Base-by-base conservation (phyloP, 306 rosid genomes). In the Myrica gale region DNA sequence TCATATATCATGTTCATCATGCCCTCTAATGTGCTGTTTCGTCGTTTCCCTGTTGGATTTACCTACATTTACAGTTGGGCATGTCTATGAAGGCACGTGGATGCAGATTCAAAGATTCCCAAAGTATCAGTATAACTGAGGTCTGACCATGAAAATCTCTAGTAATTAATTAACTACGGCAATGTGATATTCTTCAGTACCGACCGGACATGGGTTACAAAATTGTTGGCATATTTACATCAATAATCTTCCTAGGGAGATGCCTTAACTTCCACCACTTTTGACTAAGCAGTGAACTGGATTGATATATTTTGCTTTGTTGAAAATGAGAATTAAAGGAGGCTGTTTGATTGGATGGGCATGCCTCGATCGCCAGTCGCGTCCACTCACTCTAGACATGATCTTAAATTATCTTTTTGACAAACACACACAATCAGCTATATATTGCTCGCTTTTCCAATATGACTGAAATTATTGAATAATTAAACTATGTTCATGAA, bases 21-120 rank as follows among this genome's bases (percentile, higher is more conserved):
- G 53, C 53, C 52, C 16, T 11, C 13, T 48, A 48, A 47, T 47
- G 16, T 48, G 8, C 63, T 16, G 78, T 84, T 88, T 77, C 81
- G 87, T 88, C 87, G 88, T 88, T 86, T 85, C 84, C 80, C 57
- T 80, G 37, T 32, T 85, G 90, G 85, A 85, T 71, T 80, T 89
- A 73, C 69, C 81, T 80, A 44, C 73, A 81, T 76, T 78, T 76
- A 76, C 81, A 82, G 87, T 76, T 89, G 71, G 75, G 68, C 79
- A 79, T 74, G 84, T 73, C 80, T 84, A 81, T 88, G 78, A 44
- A 74, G 83, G 72, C 89, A 85, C 88, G 87, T 82, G 94, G 87
- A 85, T 62, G 77, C 53, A 72, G 58, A 76, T 68, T 79, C 74
- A 66, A 68, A 65, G 67, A 74, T 15, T 71, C 10, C 61, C 73